phyloP scores from a whole-genome alignment of 2,329 filamentous ascomycete genomes.

The Colletotrichum higginsianum region DNA sequence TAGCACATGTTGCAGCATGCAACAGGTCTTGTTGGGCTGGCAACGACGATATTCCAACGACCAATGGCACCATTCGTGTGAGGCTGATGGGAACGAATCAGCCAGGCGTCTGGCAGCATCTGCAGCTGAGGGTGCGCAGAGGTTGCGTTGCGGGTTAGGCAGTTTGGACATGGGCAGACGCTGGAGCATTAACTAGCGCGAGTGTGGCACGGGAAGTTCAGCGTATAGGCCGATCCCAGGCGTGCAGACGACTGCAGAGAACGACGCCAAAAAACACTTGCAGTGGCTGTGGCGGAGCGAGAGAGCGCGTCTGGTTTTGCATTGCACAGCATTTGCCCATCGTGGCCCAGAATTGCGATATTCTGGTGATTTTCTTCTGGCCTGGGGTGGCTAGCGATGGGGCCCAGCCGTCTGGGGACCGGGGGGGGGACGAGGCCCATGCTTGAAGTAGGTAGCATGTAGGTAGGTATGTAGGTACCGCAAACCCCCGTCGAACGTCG shows the following conservation, averaged over 20 bases:
- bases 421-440: neutral
- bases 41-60: conserved; percentile 4
- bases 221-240: conserved; percentile 31
- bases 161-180: conserved; percentile 19
- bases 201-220: conserved; percentile 23
- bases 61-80: conserved; percentile 23
- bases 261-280: conserved; percentile 22
- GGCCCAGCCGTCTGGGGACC: conserved; percentile 3
- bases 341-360: conserved; percentile 37
- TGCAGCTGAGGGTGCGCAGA: conserved; percentile 12
- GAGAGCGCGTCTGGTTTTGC: conserved; percentile 1
- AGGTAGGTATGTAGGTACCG: neutral
- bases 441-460: neutral
- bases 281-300: conserved; percentile 3
- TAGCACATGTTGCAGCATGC: conserved; percentile 17
- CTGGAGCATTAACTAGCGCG: conserved; percentile 8
- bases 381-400: conserved; percentile 14
- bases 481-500: conserved; percentile 1
- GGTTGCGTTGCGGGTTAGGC: too few relatives aligned
- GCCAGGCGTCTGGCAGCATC: conserved; percentile 3
- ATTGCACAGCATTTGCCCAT: conserved; percentile 37
- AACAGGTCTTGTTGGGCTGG: conserved; percentile 8
- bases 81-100: neutral
- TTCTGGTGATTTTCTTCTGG: conserved; percentile 23
- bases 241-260: conserved; percentile 18